Percentiles rank a stretch among this genome's conserved stretches.
These are phyloP conservation scores for Eleusine coracana DNA, from an alignment of 176 grass and related monocot species.

Conservation along the genomic window DNA sequence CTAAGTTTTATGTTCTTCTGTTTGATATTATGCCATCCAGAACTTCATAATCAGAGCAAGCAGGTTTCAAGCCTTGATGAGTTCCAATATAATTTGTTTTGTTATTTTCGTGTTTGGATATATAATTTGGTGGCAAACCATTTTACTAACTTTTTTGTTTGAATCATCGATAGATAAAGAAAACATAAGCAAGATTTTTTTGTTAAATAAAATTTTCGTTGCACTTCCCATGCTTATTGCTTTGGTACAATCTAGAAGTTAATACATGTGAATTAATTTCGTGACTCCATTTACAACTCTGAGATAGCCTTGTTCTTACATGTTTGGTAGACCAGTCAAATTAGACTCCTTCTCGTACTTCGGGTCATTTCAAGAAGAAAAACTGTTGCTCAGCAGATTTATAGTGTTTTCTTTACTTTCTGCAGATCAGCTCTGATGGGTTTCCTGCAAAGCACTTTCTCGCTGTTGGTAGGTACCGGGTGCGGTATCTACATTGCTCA, in stretches of 20 bases:
- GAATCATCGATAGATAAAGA: too few species aligned
- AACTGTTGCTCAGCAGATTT: background rate
- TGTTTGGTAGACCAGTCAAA: background rate
- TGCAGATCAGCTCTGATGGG: constrained; percentile 58
- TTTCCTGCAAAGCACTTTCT: constrained; percentile 62
- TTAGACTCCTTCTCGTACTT: background rate
- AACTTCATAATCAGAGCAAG: too few species aligned
- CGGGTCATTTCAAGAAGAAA: background rate
- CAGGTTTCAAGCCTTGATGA: too few species aligned
- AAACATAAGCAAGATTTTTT: too few species aligned
- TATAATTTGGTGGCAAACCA: too few species aligned
- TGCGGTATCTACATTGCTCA: constrained; percentile 83
- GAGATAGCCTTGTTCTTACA: too few species aligned
- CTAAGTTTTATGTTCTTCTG: background rate
- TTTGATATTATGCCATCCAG: background rate
- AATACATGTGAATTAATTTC: too few species aligned
- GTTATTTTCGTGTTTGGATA: background rate
- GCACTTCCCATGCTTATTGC: too few species aligned
- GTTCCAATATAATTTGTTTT: too few species aligned
- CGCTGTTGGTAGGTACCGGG: constrained; percentile 56
- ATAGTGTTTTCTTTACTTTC: background rate
- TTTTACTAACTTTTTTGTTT: too few species aligned
- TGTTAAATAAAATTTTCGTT: too few species aligned
- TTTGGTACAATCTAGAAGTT: too few species aligned
- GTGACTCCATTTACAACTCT: background rate